These are phyloP conservation scores for Eucalyptus cloeziana DNA, from an alignment of 345 rosid genomes.

Conservation along the genomic window DNA sequence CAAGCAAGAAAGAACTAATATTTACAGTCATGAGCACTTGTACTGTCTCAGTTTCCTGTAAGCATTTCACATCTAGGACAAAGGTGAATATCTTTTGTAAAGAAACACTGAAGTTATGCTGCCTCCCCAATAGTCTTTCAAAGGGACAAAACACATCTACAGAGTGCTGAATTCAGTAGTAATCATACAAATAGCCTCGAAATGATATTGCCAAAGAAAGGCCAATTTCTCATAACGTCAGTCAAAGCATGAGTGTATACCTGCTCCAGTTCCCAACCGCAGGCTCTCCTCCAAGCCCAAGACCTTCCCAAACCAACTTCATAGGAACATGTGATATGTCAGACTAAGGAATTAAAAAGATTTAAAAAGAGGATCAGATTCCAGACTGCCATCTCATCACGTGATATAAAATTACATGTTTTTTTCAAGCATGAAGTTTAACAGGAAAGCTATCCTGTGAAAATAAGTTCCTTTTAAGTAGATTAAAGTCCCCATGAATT, in stretches of 20 bases:
- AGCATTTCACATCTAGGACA: not conserved
- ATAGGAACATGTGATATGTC: not conserved
- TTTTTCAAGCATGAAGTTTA: not conserved
- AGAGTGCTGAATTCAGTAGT: not conserved
- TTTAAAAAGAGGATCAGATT: not conserved
- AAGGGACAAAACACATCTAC: not conserved
- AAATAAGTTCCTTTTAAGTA: not conserved
- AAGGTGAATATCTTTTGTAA: not conserved
- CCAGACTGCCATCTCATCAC: not conserved
- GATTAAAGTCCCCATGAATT: not conserved
- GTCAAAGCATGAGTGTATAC: not conserved
- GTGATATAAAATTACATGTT: not conserved
- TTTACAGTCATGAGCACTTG: not conserved
- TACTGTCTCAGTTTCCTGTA: not conserved
- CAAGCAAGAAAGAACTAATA: not conserved
- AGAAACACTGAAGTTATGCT: not conserved
- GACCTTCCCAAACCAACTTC: conserved; percentile 92
- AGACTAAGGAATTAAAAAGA: not conserved
- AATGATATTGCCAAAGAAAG: not conserved
- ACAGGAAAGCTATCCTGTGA: not conserved
- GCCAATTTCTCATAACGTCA: not conserved
- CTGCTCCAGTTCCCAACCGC: conserved; percentile 79
- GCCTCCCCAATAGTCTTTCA: not conserved
- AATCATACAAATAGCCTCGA: not conserved
- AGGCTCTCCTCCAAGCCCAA: conserved; percentile 75